These are phyloP conservation scores for Aspergillus intermedius DNA, from an alignment of 2,329 filamentous ascomycete species.

Conservation along the genomic window DNA sequence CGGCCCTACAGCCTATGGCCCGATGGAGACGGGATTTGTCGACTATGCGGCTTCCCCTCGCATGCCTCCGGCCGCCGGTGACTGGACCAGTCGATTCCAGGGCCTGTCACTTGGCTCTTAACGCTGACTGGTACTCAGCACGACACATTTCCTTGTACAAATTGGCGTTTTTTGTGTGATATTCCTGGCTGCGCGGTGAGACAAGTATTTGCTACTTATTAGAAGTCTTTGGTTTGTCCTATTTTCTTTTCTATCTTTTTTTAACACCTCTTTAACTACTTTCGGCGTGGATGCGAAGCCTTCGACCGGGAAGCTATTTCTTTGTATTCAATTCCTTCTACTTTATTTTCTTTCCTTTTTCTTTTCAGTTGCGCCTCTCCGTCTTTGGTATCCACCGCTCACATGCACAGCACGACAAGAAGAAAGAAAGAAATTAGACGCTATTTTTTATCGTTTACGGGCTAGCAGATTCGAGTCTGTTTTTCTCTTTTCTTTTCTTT, in stretches of 20 bases:
- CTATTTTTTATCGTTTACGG: no score
- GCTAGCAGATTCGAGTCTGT: no score
- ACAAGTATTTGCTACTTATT: neutral
- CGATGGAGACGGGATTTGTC: constrained; percentile 30
- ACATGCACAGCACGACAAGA: no score
- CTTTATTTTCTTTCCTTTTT: no score
- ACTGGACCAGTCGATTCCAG: constrained; percentile 62
- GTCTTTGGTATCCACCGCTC: no score
- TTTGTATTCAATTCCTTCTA: no score
- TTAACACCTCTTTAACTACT: neutral
- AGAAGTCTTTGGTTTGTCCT: neutral
- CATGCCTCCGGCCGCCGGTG: constrained; percentile 36
- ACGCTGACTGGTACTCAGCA: constrained; percentile 5
- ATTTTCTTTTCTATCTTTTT: constrained; percentile 1
- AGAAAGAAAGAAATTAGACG: no score
- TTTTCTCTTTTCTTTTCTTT: no score
- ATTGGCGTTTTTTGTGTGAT: neutral
- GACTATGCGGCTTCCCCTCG: constrained; percentile 29
- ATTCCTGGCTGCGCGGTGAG: neutral
- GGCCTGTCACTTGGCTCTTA: constrained; percentile 63
- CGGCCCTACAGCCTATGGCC: constrained; percentile 26
- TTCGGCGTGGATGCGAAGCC: neutral
- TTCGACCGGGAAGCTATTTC: no score
- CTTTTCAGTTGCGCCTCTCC: no score
- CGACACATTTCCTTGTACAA: constrained; percentile 1